These are phyloP conservation scores for Nemania sp. DNA, from an alignment of 2,329 filamentous ascomycete genomes.

Conservation along the genomic window DNA sequence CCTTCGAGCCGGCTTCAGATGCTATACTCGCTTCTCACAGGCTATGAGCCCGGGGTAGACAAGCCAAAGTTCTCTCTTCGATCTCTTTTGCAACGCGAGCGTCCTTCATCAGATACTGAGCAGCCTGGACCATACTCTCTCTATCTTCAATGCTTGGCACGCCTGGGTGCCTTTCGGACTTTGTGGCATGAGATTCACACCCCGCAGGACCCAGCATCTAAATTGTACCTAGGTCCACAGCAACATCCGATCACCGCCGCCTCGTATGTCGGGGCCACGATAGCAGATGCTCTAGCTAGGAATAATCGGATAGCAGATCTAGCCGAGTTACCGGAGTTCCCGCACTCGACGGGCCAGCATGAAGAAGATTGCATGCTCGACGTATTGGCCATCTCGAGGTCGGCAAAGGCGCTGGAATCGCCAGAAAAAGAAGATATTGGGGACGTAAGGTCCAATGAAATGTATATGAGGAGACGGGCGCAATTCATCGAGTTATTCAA, in stretches of 20 bases:
- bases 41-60: slow-evolving; percentile 25
- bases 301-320: slow-evolving; percentile 16
- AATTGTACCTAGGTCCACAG: background rate
- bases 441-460: background rate
- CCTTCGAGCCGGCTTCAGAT: slow-evolving; percentile 16
- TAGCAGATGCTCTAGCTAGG: slow-evolving; percentile 3
- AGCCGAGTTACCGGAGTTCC: slow-evolving; percentile 13
- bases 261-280: background rate
- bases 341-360: slow-evolving; percentile 4
- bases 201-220: background rate
- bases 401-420: slow-evolving; percentile 14
- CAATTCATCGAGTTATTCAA: slow-evolving; percentile 3
- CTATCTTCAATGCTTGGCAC: slow-evolving; percentile 32
- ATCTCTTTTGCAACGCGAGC: slow-evolving; percentile 8
- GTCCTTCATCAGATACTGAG: no score
- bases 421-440: background rate
- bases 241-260: background rate
- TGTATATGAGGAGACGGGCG: background rate
- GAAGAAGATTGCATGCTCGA: slow-evolving; percentile 31
- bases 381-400: slow-evolving; percentile 28
- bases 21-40: slow-evolving; percentile 34
- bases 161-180: slow-evolving; percentile 36
- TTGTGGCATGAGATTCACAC: slow-evolving; percentile 34
- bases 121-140: background rate
- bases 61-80: slow-evolving; percentile 13